A percentile compares a stretch with the other conserved stretches of the same genome.
Evolutionary conservation across 2,329 filamentous ascomycete genomes (phyloP).

Genomic region (Fusarium siculi): DNA sequence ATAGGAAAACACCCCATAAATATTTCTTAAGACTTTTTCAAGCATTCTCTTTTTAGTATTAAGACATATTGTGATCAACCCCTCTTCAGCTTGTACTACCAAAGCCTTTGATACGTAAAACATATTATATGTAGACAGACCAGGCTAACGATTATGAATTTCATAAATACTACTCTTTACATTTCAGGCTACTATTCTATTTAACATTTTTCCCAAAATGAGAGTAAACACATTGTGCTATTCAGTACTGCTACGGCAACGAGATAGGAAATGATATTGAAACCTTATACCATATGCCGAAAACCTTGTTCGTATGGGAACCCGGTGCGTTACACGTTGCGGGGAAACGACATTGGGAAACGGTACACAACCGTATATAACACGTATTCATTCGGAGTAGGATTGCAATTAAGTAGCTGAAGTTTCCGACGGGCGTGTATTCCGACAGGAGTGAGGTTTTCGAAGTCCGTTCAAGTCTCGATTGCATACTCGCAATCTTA

Average conservation of each 20-base stretch:
- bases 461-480: rapidly evolving
- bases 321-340: neutral
- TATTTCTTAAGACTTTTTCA: rapidly evolving
- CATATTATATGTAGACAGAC: rapidly evolving
- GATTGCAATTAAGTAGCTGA: rapidly evolving
- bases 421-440: rapidly evolving
- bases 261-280: neutral
- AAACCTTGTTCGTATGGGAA: neutral
- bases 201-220: no score
- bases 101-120: neutral
- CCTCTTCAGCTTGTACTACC: no score
- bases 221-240: rapidly evolving
- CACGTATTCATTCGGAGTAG: rapidly evolving
- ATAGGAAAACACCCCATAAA: neutral
- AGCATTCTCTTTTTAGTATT: rapidly evolving
- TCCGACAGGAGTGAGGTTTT: rapidly evolving
- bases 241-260: neutral
- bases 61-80: neutral
- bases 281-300: neutral
- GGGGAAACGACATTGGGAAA: neutral
- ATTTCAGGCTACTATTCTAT: rapidly evolving
- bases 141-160: rapidly evolving
- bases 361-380: neutral
- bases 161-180: rapidly evolving
- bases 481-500: neutral